A percentile compares a stretch with the other conserved stretches of the same genome.
Evolutionary conservation across 768 basidiomycete genomes (phyloP).

Genomic region (Rhizopogon vesiculosus): DNA sequence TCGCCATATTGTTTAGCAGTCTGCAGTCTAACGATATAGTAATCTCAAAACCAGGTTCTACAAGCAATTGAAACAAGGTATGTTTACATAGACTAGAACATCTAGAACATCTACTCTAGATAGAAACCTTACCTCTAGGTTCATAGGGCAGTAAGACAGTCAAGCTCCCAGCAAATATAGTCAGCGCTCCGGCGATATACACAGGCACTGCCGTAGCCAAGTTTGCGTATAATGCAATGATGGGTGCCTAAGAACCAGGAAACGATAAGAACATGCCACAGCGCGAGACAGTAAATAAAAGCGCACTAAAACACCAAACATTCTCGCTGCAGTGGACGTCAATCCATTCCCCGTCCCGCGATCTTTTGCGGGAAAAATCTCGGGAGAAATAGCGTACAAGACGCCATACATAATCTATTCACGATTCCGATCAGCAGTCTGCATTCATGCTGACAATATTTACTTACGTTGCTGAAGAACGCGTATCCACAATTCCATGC

Average conservation of each 20-base stretch:
- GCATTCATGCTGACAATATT: background rate
- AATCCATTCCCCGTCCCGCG: slow-evolving; percentile 71
- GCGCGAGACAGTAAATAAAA: background rate
- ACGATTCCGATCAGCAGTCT: background rate
- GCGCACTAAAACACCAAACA: slow-evolving; percentile 68
- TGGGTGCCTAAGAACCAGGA: slow-evolving; percentile 45
- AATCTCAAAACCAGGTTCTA: background rate
- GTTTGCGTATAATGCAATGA: slow-evolving; percentile 69
- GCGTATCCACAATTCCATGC: slow-evolving; percentile 79
- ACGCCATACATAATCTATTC: slow-evolving; percentile 71
- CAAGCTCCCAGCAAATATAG: slow-evolving; percentile 55
- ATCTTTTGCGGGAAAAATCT: slow-evolving; percentile 69
- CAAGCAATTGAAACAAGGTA: background rate
- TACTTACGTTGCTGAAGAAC: slow-evolving; percentile 55
- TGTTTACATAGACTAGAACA: background rate
- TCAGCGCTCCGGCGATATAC: slow-evolving; percentile 63
- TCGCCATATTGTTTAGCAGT: background rate
- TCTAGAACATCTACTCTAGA: slow-evolving; percentile 30
- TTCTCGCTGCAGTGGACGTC: slow-evolving; percentile 51
- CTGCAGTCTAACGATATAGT: background rate
- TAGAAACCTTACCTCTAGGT: slow-evolving; percentile 67
- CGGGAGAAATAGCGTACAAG: slow-evolving; percentile 64
- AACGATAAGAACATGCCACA: background rate
- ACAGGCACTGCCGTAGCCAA: slow-evolving; percentile 63
- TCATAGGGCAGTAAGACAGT: slow-evolving; percentile 69